These are phyloP conservation scores for Trichoderma pleuroti DNA, from an alignment of 2,329 filamentous ascomycete species.

Conservation along the genomic window DNA sequence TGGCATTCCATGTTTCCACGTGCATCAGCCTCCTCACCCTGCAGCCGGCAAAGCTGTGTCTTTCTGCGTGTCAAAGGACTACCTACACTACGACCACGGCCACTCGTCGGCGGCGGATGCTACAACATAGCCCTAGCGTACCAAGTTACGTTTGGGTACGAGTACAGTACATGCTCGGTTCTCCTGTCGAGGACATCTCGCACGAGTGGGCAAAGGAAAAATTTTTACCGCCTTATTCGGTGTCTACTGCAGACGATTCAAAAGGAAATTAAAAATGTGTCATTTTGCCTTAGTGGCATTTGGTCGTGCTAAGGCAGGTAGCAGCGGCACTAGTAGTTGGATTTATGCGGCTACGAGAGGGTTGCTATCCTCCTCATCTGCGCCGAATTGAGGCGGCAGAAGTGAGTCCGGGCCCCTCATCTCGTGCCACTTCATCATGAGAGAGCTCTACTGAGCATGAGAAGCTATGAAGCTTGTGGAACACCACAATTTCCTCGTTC, in stretches of 20 bases:
- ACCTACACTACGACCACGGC: too few species aligned
- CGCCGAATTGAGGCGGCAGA: neutral
- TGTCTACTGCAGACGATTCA: neutral
- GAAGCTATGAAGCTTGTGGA: slow-evolving; percentile 1
- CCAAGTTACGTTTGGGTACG: neutral
- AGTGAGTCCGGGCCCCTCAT: slow-evolving; percentile 4
- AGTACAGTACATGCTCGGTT: neutral
- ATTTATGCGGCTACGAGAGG: slow-evolving; percentile 11
- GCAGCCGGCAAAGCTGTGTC: neutral
- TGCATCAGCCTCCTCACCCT: slow-evolving; percentile 3
- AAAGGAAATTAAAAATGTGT: slow-evolving; percentile 8
- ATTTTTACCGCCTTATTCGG: neutral
- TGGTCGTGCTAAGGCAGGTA: neutral
- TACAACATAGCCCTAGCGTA: neutral
- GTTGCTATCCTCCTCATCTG: slow-evolving; percentile 3
- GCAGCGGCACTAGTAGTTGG: slow-evolving; percentile 1
- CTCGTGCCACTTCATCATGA: slow-evolving; percentile 15
- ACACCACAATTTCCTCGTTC: slow-evolving; percentile 12
- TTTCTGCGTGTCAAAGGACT: neutral
- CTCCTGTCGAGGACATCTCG: neutral
- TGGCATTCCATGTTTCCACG: slow-evolving; percentile 13
- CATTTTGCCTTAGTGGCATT: slow-evolving; percentile 11
- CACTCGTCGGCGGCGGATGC: neutral
- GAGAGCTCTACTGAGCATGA: slow-evolving; percentile 10
- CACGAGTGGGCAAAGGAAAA: neutral